Percentiles rank a stretch among this genome's conserved stretches.
Evolutionary conservation across 1,284 basidiomycete genomes (phyloP).

Genomic region (Heterobasidion irregulare): DNA sequence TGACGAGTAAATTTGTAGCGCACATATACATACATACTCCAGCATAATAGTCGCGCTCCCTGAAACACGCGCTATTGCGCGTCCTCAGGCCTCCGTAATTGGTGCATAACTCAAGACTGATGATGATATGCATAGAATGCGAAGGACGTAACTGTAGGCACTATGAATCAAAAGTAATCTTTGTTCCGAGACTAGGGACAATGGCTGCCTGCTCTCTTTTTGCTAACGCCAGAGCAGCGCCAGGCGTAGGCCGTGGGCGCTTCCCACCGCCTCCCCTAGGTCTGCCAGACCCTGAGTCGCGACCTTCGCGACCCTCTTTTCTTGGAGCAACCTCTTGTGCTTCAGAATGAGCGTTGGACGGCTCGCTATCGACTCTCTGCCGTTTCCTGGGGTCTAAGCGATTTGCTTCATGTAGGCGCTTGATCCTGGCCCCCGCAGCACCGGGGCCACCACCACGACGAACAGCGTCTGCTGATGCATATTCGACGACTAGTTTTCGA

Average conservation of each 20-base stretch:
- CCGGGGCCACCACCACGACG: constrained; percentile 48
- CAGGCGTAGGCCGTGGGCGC: constrained; percentile 62
- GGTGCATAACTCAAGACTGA: too few relatives aligned
- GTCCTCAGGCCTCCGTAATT: too few relatives aligned
- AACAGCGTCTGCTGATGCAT: constrained; percentile 79
- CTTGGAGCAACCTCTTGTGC: too few relatives aligned
- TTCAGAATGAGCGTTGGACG: background rate
- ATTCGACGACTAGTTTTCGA: constrained; percentile 83
- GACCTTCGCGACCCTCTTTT: too few relatives aligned
- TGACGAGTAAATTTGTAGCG: background rate
- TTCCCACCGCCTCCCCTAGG: too few relatives aligned
- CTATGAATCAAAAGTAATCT: constrained; percentile 59
- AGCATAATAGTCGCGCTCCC: too few relatives aligned
- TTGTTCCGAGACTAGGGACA: constrained; percentile 72
- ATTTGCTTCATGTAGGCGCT: background rate
- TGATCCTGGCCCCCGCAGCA: too few relatives aligned
- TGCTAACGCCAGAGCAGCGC: constrained; percentile 85
- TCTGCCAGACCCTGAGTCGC: too few relatives aligned
- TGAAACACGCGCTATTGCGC: too few relatives aligned
- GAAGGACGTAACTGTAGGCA: background rate
- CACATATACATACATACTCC: too few relatives aligned
- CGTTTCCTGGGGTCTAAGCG: background rate
- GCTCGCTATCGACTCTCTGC: constrained; percentile 3
- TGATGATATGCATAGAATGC: too few relatives aligned
- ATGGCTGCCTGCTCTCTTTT: constrained; percentile 83